phyloP scores from a whole-genome alignment of 148 eudicot genomes.

The Chenopodium album region DNA sequence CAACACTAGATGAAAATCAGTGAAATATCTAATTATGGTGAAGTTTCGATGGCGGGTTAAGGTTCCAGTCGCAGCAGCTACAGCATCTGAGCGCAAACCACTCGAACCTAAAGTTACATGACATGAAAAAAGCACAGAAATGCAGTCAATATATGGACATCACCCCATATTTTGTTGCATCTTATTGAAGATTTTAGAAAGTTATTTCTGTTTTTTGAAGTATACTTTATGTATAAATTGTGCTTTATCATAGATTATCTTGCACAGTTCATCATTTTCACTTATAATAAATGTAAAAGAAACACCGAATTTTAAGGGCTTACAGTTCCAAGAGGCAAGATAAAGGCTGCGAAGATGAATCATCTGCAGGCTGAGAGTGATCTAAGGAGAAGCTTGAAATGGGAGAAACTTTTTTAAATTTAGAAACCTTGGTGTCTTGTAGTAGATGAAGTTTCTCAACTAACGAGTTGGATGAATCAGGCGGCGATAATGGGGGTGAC shows the following conservation, averaged over 20 bases:
- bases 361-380: neutral
- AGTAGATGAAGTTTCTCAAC: constrained; percentile 17
- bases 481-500: constrained; percentile 23
- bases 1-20: neutral
- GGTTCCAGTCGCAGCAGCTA: constrained; percentile 34
- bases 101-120: constrained; percentile 38
- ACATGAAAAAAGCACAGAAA: neutral
- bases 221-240: neutral
- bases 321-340: constrained; percentile 31
- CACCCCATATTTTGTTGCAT: neutral
- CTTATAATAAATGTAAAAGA: too few species aligned
- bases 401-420: neutral
- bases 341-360: neutral
- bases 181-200: neutral
- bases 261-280: neutral
- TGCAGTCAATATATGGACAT: neutral
- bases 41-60: constrained; percentile 16
- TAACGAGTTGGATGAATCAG: constrained; percentile 8
- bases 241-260: neutral
- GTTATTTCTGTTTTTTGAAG: neutral
- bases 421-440: neutral
- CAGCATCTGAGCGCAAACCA: constrained; percentile 52
- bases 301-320: neutral
- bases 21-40: constrained; percentile 15
- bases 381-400: constrained; percentile 27